These are phyloP conservation scores for Ophiostoma sp. DNA, from an alignment of 2,329 filamentous ascomycete genomes.

Conservation along the genomic window DNA sequence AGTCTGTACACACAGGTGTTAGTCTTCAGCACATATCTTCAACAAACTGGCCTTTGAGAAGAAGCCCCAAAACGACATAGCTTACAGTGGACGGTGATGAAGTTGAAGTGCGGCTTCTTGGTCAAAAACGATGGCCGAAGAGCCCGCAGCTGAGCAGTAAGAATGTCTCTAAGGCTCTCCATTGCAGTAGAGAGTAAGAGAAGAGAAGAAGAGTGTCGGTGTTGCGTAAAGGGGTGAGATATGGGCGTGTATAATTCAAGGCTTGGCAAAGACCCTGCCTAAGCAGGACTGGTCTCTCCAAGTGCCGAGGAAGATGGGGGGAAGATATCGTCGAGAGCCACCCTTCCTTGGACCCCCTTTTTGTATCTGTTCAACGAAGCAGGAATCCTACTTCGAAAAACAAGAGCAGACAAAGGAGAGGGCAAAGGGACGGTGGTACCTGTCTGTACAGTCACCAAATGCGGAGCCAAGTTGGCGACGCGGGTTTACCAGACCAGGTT, in stretches of 20 bases:
- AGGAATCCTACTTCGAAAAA: background rate
- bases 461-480: conserved; percentile 24
- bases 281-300: background rate
- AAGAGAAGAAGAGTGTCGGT: background rate
- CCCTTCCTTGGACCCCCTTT: background rate
- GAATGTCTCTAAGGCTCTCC: conserved; percentile 27
- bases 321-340: background rate
- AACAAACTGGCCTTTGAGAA: background rate
- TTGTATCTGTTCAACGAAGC: conserved; percentile 15
- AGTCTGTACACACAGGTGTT: conserved; percentile 32
- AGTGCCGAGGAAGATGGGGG: background rate
- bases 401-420: background rate
- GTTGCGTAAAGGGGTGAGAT: background rate
- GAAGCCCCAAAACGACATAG: conserved; percentile 27
- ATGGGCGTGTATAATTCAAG: background rate
- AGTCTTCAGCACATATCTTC: background rate
- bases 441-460: conserved; percentile 7
- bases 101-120: conserved; percentile 71
- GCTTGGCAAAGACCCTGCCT: conserved; percentile 3
- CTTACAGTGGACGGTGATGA: conserved; percentile 78
- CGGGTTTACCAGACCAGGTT: conserved; percentile 18
- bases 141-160: conserved; percentile 48
- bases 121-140: conserved; percentile 59
- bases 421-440: background rate
- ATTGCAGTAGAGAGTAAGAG: conserved; percentile 12